phyloP scores from a whole-genome alignment of 169 alveolate species.

The Cyclospora cayetanensis region DNA sequence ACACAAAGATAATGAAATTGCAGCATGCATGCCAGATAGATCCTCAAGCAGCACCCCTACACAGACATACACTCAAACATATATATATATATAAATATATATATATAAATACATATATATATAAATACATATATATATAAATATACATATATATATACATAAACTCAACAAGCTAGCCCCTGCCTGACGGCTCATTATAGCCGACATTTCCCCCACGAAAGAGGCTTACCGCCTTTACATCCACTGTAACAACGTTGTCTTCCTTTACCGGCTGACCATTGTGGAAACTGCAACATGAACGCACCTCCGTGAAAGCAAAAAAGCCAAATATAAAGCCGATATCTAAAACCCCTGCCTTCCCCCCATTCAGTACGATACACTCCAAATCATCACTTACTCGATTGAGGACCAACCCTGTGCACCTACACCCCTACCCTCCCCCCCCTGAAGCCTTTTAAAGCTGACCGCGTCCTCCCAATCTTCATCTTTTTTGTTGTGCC shows the following conservation, averaged over 20 bases:
- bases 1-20: not conserved
- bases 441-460: not conserved
- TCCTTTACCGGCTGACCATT: conserved; percentile 72
- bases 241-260: conserved; percentile 74
- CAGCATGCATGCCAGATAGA: not conserved
- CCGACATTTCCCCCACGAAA: not conserved
- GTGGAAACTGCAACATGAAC: conserved; percentile 17
- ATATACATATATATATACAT: not conserved
- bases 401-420: not conserved
- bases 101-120: not conserved
- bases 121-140: not conserved
- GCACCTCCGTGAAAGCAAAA: not conserved
- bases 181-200: not conserved
- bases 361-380: not conserved
- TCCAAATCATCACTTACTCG: no score
- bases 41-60: not conserved
- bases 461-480: conserved; percentile 75
- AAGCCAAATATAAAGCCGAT: not conserved
- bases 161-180: not conserved
- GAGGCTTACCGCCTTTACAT: conserved; percentile 73
- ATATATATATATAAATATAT: no score
- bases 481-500: conserved; percentile 78
- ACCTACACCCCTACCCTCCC: not conserved
- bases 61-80: not conserved
- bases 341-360: not conserved